Conservation (phyloP, 2,329 filamentous ascomycete species). For the Exophiala mesophila region DNA sequence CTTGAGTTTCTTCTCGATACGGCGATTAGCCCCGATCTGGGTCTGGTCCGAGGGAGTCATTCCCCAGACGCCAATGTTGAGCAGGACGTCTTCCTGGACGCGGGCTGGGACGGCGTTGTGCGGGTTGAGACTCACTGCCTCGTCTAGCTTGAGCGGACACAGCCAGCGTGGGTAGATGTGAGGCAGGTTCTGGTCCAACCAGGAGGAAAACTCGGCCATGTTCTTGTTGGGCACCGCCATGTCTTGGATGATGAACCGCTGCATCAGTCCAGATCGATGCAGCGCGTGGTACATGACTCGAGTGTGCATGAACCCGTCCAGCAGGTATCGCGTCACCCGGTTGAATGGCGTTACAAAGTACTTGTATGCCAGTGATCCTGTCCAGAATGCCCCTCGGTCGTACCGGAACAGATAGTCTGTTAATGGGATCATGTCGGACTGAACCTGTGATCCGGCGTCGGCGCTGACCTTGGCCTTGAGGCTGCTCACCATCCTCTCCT, state of each 20-base stretch:
- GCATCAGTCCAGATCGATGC: slow-evolving; percentile 53
- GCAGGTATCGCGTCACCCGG: slow-evolving; percentile 51
- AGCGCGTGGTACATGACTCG: slow-evolving; percentile 59
- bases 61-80: slow-evolving; percentile 71
- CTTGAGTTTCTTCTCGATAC: slow-evolving; percentile 64
- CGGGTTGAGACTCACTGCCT: slow-evolving; percentile 16
- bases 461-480: not conserved
- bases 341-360: slow-evolving; percentile 61
- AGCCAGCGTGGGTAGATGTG: slow-evolving; percentile 55
- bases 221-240: slow-evolving; percentile 53
- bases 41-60: slow-evolving; percentile 56
- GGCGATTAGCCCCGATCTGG: slow-evolving; percentile 67
- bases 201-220: slow-evolving; percentile 51
- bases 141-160: slow-evolving; percentile 42
- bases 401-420: slow-evolving; percentile 42
- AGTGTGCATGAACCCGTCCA: slow-evolving; percentile 59
- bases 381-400: slow-evolving; percentile 63
- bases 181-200: slow-evolving; percentile 39
- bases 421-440: slow-evolving; percentile 29
- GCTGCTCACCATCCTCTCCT: not conserved
- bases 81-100: slow-evolving; percentile 29
- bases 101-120: slow-evolving; percentile 7
- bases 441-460: not conserved
- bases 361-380: slow-evolving; percentile 54
- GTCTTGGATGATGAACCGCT: slow-evolving; percentile 59